Conservation (phyloP, 2,329 filamentous ascomycete species). For the Hypoxylon sp. region DNA sequence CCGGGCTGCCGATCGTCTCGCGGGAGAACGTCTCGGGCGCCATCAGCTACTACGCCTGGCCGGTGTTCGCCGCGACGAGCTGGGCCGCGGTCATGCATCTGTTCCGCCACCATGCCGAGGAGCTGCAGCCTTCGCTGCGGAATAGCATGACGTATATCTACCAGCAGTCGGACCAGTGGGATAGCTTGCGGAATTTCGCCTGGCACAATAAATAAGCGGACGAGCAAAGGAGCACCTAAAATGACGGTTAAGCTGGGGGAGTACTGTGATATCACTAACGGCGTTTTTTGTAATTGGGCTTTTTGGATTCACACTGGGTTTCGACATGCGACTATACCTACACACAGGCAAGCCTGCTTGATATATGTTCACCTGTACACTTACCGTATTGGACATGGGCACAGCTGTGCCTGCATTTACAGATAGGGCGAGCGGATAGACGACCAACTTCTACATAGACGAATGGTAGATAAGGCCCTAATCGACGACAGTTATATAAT, state of each 20-base stretch:
- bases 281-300: conserved; percentile 24
- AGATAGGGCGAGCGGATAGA: conserved; percentile 5
- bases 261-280: conserved; percentile 18
- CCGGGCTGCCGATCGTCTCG: conserved; percentile 60
- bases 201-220: conserved; percentile 76
- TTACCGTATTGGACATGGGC: conserved; percentile 8
- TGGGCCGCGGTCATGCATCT: conserved; percentile 97
- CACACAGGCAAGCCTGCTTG: no score
- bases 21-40: conserved; percentile 53
- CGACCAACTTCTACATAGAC: conserved; percentile 2
- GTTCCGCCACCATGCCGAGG: conserved; percentile 90
- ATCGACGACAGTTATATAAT: no score
- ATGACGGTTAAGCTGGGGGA: no score
- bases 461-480: background rate
- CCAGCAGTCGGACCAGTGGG: conserved; percentile 87
- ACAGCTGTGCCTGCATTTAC: conserved; percentile 16
- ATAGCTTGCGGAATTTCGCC: conserved; percentile 82
- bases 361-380: conserved; percentile 6
- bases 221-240: no score
- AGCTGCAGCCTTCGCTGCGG: conserved; percentile 87
- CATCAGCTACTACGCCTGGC: conserved; percentile 82
- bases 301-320: conserved; percentile 4
- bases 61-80: conserved; percentile 86
- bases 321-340: no score
- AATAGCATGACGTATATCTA: conserved; percentile 99